Evolutionary conservation across 257 asterid species (phyloP).

Genomic region (Ilex asprella): DNA sequence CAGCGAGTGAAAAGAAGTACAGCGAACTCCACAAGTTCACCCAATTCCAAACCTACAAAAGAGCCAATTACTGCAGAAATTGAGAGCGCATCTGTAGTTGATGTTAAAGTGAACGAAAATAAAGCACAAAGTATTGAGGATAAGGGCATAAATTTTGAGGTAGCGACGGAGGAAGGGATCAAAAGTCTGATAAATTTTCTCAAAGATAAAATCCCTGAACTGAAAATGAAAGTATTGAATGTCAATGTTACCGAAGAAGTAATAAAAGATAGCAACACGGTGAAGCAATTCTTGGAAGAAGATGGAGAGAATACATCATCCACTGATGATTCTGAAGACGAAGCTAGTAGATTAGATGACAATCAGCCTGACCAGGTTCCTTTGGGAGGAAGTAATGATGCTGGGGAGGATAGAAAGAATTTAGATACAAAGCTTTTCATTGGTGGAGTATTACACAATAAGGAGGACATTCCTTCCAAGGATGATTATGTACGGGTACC

Average conservation of each 20-base stretch:
- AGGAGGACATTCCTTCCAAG: slow-evolving; percentile 60
- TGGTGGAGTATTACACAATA: slow-evolving; percentile 84
- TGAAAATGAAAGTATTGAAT: slow-evolving; percentile 71
- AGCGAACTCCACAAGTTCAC: slow-evolving; percentile 22
- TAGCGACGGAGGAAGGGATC: slow-evolving; percentile 85
- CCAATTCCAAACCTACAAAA: slow-evolving; percentile 46
- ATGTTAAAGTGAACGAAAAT: slow-evolving; percentile 49
- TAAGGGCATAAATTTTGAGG: slow-evolving; percentile 67
- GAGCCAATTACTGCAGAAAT: slow-evolving; percentile 47
- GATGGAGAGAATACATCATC: slow-evolving; percentile 34
- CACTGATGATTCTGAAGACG: slow-evolving; percentile 44
- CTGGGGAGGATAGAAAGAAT: slow-evolving; percentile 44
- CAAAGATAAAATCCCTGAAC: slow-evolving; percentile 82
- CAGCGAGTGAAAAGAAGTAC: slow-evolving; percentile 49
- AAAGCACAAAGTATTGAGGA: slow-evolving; percentile 58
- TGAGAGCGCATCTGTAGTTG: slow-evolving; percentile 54
- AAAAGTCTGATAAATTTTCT: slow-evolving; percentile 76
- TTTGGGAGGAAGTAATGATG: slow-evolving; percentile 42
- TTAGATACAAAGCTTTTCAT: slow-evolving; percentile 68
- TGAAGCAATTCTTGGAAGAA: slow-evolving; percentile 62
- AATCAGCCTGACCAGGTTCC: slow-evolving; percentile 44
- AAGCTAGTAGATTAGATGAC: slow-evolving; percentile 36
- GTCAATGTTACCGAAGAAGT: slow-evolving; percentile 51
- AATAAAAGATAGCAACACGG: slow-evolving; percentile 43
- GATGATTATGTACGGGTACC: slow-evolving; percentile 80